Evolutionary conservation across 805 yeast genomes (phyloP).

Genomic region (Starmerella tilneyi): DNA sequence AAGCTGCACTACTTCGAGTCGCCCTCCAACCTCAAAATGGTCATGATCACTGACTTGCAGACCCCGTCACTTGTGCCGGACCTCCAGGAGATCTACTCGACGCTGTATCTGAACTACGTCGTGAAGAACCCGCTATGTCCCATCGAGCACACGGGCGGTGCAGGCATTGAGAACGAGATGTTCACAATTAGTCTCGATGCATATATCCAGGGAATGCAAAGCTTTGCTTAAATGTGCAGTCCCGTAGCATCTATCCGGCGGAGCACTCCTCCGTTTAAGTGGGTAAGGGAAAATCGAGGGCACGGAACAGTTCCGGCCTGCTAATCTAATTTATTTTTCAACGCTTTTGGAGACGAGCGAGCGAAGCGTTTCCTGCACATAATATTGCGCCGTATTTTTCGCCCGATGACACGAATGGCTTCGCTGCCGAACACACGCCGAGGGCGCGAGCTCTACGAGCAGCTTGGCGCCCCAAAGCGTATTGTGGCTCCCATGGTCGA

Average conservation of each 20-base stretch:
- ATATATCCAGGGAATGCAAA: conserved; percentile 32
- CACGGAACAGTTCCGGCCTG: no score
- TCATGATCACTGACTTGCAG: conserved; percentile 56
- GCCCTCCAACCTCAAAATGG: conserved; percentile 65
- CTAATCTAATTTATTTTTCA: conserved; percentile 3
- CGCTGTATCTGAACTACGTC: conserved; percentile 49
- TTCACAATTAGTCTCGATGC: conserved; percentile 50
- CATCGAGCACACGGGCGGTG: conserved; percentile 21
- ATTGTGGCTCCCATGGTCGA: conserved; percentile 99
- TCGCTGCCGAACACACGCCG: conserved; percentile 18
- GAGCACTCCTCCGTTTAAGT: no score
- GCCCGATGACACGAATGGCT: conserved; percentile 14
- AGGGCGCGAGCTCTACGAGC: conserved; percentile 63
- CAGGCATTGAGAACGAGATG: conserved; percentile 44
- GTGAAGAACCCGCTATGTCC: conserved; percentile 41
- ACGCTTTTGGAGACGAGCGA: not conserved
- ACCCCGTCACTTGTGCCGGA: conserved; percentile 47
- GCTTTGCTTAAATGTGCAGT: conserved; percentile 16
- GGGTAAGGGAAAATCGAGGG: no score
- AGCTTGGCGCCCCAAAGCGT: conserved; percentile 64
- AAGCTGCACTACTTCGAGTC: conserved; percentile 74
- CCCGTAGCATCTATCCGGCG: not conserved
- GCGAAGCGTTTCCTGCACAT: not conserved
- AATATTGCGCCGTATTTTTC: not conserved
- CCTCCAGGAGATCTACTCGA: conserved; percentile 49